Evolutionary conservation across 805 yeast genomes (phyloP).

Genomic region (Saccharomycopsis sp.): DNA sequence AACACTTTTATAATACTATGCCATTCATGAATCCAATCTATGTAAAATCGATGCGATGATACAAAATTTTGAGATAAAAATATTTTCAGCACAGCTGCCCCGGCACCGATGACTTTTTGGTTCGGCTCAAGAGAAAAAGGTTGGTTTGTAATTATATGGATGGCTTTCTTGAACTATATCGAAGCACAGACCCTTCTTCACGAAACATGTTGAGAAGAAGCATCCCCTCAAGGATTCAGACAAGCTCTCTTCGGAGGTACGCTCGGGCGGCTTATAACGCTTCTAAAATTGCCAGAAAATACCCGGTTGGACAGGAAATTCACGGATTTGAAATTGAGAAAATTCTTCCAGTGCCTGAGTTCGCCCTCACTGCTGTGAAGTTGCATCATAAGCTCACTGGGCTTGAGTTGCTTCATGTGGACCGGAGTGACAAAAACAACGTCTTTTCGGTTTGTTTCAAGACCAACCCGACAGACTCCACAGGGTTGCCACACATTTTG

Average conservation of each 20-base stretch:
- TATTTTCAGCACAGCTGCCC: no score
- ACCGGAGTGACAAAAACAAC: slow-evolving; percentile 72
- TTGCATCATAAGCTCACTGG: slow-evolving; percentile 62
- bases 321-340: slow-evolving; percentile 63
- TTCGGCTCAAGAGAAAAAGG: no score
- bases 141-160: no score
- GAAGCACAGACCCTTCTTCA: no score
- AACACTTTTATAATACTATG: no score
- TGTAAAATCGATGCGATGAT: no score
- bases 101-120: no score
- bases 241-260: neutral
- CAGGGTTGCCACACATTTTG: slow-evolving; percentile 92
- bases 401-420: slow-evolving; percentile 77
- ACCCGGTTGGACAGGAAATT: slow-evolving; percentile 52
- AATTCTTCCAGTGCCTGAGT: slow-evolving; percentile 68
- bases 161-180: no score
- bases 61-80: no score
- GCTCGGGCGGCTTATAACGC: slow-evolving; percentile 24
- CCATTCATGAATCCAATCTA: no score
- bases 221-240: no score
- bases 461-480: slow-evolving; percentile 89
- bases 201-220: no score
- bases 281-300: slow-evolving; percentile 35
- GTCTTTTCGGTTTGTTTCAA: slow-evolving; percentile 86
- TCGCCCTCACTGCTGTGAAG: slow-evolving; percentile 70